These are phyloP conservation scores for Leccinum barrowsii DNA, from an alignment of 768 basidiomycete genomes.

Conservation along the genomic window DNA sequence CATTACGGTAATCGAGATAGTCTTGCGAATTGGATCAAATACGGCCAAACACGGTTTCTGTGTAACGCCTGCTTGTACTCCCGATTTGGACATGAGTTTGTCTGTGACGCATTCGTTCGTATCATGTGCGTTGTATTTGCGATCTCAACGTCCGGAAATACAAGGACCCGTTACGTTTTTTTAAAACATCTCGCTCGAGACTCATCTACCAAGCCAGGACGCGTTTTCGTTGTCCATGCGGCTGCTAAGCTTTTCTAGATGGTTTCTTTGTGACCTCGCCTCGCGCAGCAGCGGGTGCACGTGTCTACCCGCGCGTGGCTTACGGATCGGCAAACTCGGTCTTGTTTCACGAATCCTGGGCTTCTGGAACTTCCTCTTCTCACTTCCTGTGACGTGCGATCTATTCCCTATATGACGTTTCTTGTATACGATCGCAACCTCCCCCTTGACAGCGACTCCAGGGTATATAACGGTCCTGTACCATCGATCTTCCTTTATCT, in stretches of 20 bases:
- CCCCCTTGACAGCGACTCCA: background rate
- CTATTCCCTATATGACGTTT: conserved; percentile 15
- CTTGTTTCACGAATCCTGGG: background rate
- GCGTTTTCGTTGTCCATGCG: background rate
- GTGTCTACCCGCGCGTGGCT: background rate
- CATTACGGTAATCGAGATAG: background rate
- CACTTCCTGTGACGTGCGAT: too few relatives aligned
- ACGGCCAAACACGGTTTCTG: conserved; percentile 1
- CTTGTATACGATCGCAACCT: conserved; percentile 9
- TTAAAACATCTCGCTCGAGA: background rate
- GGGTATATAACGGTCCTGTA: background rate
- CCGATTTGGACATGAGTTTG: conserved; percentile 29
- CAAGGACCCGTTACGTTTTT: conserved; percentile 7
- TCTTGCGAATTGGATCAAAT: conserved; percentile 15
- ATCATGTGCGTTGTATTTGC: conserved; percentile 4
- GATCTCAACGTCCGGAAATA: conserved; percentile 8
- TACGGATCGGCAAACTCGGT: background rate
- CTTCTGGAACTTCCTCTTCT: background rate
- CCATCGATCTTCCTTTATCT: background rate
- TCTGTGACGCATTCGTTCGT: background rate
- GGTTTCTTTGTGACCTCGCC: background rate
- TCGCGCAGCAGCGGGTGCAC: background rate
- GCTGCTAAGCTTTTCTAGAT: background rate
- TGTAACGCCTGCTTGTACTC: conserved; percentile 25
- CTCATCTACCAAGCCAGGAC: background rate